Evolutionary conservation across 179 eudicot species (phyloP).

Genomic region (Pouteria campechiana): DNA sequence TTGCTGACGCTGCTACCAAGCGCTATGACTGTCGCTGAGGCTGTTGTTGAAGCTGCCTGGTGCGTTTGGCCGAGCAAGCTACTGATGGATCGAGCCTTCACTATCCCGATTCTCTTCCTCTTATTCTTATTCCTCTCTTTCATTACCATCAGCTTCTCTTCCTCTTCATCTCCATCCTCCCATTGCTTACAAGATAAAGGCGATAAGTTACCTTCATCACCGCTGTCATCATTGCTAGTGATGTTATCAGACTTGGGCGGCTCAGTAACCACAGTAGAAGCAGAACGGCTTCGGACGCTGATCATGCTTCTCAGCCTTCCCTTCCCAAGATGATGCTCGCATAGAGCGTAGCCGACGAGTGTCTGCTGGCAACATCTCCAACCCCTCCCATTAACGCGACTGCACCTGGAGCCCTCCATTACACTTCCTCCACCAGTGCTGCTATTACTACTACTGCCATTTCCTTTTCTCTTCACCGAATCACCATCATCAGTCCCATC

Average conservation of each 20-base stretch:
- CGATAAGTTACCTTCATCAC: too few species aligned
- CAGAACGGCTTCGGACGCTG: conserved; percentile 12
- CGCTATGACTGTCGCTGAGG: too few species aligned
- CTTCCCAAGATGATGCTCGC: conserved; percentile 79
- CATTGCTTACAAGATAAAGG: too few species aligned
- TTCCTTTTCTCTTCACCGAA: too few species aligned
- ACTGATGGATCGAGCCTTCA: conserved; percentile 65
- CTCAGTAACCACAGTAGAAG: neutral
- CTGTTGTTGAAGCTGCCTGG: neutral
- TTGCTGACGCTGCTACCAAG: too few species aligned
- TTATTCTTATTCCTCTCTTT: conserved; percentile 22
- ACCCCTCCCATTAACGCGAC: conserved; percentile 81
- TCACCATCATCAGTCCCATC: neutral
- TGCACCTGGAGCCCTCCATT: conserved; percentile 81
- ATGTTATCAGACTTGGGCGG: neutral
- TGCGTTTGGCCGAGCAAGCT: conserved; percentile 49
- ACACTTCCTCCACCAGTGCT: conserved; percentile 42
- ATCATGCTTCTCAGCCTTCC: conserved; percentile 61
- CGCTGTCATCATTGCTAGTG: neutral
- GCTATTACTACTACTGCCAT: conserved; percentile 6
- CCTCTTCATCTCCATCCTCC: neutral
- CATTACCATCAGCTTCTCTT: neutral
- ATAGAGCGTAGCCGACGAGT: conserved; percentile 76
- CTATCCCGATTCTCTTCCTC: conserved; percentile 47
- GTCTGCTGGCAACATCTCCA: conserved; percentile 89